Conservation (phyloP, 208 protist genomes). For the Acanthamoeba triangularis region DNA sequence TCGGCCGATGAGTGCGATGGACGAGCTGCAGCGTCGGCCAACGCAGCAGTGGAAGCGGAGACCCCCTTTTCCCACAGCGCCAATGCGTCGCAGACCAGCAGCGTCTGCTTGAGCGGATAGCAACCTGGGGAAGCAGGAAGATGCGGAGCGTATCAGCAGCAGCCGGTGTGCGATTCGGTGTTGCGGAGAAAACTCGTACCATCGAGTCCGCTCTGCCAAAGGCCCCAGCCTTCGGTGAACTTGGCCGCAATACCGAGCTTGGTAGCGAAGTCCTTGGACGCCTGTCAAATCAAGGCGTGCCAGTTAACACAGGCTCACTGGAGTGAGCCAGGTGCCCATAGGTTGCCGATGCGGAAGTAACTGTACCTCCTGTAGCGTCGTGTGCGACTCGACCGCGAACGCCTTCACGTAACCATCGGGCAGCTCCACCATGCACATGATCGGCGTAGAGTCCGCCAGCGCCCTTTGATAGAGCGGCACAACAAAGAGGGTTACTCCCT, state of each 20-base stretch:
- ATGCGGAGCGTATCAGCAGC: background rate
- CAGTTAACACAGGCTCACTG: too few relatives aligned
- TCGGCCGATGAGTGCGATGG: background rate
- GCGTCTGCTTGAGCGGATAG: background rate
- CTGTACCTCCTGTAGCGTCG: background rate
- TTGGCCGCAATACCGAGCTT: background rate
- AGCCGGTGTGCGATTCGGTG: too few relatives aligned
- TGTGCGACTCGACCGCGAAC: slow-evolving; percentile 18
- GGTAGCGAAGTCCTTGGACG: background rate
- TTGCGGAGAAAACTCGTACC: background rate
- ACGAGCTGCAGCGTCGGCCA: background rate
- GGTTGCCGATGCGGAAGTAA: too few relatives aligned
- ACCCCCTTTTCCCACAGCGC: slow-evolving; percentile 31
- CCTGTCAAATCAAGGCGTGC: background rate
- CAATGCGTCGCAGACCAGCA: background rate
- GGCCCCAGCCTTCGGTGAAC: slow-evolving; percentile 7
- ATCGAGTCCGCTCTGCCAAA: background rate
- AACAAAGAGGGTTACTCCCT: too few relatives aligned
- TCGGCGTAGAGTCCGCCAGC: background rate
- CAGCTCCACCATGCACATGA: slow-evolving; percentile 35
- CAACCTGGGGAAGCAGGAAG: background rate
- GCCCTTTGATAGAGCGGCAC: background rate
- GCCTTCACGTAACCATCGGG: slow-evolving; percentile 5
- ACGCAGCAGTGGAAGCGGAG: background rate
- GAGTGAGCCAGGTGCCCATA: too few relatives aligned